Evolutionary conservation across 129 eudicot species (phyloP).

Genomic region (Centaurea solstitialis): DNA sequence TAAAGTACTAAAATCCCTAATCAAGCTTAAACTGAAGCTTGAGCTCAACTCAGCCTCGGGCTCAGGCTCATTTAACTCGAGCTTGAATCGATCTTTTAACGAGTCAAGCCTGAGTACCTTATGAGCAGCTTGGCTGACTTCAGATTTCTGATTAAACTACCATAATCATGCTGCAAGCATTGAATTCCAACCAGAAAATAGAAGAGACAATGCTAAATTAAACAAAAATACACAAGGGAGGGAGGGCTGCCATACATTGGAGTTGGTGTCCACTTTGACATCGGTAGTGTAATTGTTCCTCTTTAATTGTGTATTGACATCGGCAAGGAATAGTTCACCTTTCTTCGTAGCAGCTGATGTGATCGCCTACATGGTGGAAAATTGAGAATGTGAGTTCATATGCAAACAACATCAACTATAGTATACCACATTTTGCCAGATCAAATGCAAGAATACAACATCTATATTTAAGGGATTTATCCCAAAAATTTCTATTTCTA

Average conservation of each 20-base stretch:
- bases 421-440: background rate
- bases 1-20: too few species aligned
- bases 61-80: background rate
- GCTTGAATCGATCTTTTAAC: background rate
- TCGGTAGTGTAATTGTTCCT: slow-evolving; percentile 58
- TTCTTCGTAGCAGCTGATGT: slow-evolving; percentile 56
- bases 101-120: background rate
- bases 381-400: background rate
- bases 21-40: too few species aligned
- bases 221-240: background rate
- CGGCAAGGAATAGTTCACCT: slow-evolving; percentile 59
- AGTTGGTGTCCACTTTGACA: slow-evolving; percentile 58
- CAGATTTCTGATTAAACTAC: background rate
- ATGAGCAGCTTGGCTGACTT: background rate
- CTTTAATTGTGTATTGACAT: slow-evolving; percentile 52
- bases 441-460: slow-evolving; percentile 2
- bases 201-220: slow-evolving; percentile 2
- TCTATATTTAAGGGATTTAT: background rate
- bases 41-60: background rate
- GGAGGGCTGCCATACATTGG: slow-evolving; percentile 37
- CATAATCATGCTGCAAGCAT: slow-evolving; percentile 8
- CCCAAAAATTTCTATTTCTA: background rate
- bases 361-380: slow-evolving; percentile 42
- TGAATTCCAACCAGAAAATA: slow-evolving; percentile 3
- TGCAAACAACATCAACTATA: slow-evolving; percentile 9